Evolutionary conservation across 2,329 filamentous ascomycete species (phyloP), one percentile per base, ranked within the genome.

Genomic region (Fusarium sp.): DNA sequence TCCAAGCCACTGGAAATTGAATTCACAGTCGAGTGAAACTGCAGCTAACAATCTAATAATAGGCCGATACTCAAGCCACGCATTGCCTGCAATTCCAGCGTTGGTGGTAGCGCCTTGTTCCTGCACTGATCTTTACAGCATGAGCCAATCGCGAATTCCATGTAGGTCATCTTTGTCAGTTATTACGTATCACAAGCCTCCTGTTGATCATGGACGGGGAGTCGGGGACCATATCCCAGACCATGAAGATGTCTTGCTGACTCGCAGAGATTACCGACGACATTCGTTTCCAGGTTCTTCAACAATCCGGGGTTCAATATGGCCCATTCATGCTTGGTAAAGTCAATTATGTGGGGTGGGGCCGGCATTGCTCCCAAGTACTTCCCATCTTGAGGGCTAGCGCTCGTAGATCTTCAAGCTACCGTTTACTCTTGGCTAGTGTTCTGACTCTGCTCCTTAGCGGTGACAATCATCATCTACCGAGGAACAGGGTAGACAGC

Each of bases 211-310:
- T 28, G 14, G 0, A 38, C 39, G 39, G n/a, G 54, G 31, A 48
- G 22, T 35, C 54, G n/a, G 24, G 38, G 30, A 6, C 16, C 18
- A 30, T n/a, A 36, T n/a, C 30, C 24, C 7, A 20, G 26, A 18
- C 39, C 39, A 48, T 57, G 24, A 3, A 28, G 18, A n/a, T 35
- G 31, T n/a, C 12, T 15, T 55, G 11, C 24, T 51, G 24, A 57
- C 48, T 51, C 30, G 48, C 26, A 59, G 44, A 61, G 53, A 59
- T 62, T 47, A 62, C 60, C 60, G 53, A 62, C 5, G 31, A 33
- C 48, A 36, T 39, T 28, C 16, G n/a, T 38, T 33, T 10, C 30
- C 30, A 33, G 12, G 30, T 50, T 41, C 18, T 24, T 31, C 14
- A n/a, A 18, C 24, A 31, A 47, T 26, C 41, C n/a, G 33, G 39